Conservation (phyloP, 2,329 filamentous ascomycete species). For the Phyllachora maydis region DNA sequence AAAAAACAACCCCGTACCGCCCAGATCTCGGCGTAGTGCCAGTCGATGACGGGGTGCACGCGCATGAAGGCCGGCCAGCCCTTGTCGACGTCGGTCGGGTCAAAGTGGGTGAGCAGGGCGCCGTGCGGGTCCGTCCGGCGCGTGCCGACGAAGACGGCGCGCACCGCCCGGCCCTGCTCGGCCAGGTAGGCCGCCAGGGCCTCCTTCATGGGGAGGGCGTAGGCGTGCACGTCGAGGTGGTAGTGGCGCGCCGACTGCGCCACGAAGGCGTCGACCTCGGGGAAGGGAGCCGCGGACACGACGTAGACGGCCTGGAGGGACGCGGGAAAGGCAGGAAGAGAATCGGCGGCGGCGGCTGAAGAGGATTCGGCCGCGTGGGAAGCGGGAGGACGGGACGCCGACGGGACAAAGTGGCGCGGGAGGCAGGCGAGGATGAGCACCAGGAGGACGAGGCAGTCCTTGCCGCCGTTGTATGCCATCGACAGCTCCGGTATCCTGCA, state of each 20-base stretch:
- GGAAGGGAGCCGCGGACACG: slow-evolving; percentile 64
- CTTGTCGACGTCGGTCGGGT: slow-evolving; percentile 69
- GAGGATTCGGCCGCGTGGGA: slow-evolving; percentile 5
- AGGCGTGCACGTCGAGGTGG: slow-evolving; percentile 54
- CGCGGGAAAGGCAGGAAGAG: slow-evolving; percentile 13
- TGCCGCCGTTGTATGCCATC: slow-evolving; percentile 92
- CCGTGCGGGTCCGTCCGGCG: slow-evolving; percentile 85
- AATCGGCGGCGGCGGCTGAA: slow-evolving; percentile 4
- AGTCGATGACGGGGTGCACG: slow-evolving; percentile 89
- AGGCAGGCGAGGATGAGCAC: slow-evolving; percentile 60
- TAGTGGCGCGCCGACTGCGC: slow-evolving; percentile 42
- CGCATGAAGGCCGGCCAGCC: slow-evolving; percentile 89
- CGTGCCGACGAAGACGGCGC: slow-evolving; percentile 74
- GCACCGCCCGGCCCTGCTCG: slow-evolving; percentile 40
- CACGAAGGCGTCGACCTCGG: slow-evolving; percentile 74
- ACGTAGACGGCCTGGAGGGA: slow-evolving; percentile 73
- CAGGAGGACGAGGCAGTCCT: slow-evolving; percentile 87
- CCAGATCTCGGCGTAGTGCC: slow-evolving; percentile 95
- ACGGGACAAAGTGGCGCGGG: slow-evolving; percentile 14
- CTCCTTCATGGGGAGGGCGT: slow-evolving; percentile 58
- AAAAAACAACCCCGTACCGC: no score
- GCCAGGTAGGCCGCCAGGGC: slow-evolving; percentile 61
- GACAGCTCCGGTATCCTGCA: slow-evolving; percentile 59
- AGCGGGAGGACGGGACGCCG: slow-evolving; percentile 6
- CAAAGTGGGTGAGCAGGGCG: slow-evolving; percentile 57